Evolutionary conservation across 1,284 basidiomycete species (phyloP).

Genomic region (Cutaneotrichosporon sp.): DNA sequence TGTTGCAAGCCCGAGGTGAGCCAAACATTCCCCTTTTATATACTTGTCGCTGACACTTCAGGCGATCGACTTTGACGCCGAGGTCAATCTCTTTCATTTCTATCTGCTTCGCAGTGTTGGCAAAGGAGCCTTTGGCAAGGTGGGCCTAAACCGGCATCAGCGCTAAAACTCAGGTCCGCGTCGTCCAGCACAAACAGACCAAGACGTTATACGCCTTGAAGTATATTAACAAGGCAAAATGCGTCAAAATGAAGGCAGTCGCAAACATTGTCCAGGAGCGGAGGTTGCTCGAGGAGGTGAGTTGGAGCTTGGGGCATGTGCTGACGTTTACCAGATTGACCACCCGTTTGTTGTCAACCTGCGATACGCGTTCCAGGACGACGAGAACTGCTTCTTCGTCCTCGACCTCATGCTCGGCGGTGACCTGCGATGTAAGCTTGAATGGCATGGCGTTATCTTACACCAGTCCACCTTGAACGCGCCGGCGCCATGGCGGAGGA

Average conservation of each 20-base stretch:
- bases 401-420: conserved; percentile 95
- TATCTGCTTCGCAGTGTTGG: conserved; percentile 88
- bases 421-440: conserved; percentile 74
- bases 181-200: conserved; percentile 97
- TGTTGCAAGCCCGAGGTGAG: conserved; percentile 55
- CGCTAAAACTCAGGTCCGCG: conserved; percentile 65
- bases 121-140: conserved; percentile 98
- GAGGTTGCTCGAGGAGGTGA: conserved; percentile 81
- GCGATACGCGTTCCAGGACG: conserved; percentile 95
- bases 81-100: conserved; percentile 96
- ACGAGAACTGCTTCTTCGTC: conserved; percentile 97
- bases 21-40: too few species aligned
- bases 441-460: conserved; percentile 1
- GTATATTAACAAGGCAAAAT: conserved; percentile 98
- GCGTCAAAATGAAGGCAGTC: conserved; percentile 95
- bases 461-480: conserved; percentile 78
- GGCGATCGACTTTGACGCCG: conserved; percentile 97
- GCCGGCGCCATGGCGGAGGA: conserved; percentile 70
- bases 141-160: conserved; percentile 31
- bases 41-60: conserved; percentile 41
- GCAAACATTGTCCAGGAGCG: conserved; percentile 96
- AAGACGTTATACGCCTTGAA: conserved; percentile 93
- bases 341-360: conserved; percentile 91
- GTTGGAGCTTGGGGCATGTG: conserved; percentile 13
- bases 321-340: conserved; percentile 64